phyloP scores from a whole-genome alignment of 805 yeast species.

The Ogataea chonburiensis region DNA sequence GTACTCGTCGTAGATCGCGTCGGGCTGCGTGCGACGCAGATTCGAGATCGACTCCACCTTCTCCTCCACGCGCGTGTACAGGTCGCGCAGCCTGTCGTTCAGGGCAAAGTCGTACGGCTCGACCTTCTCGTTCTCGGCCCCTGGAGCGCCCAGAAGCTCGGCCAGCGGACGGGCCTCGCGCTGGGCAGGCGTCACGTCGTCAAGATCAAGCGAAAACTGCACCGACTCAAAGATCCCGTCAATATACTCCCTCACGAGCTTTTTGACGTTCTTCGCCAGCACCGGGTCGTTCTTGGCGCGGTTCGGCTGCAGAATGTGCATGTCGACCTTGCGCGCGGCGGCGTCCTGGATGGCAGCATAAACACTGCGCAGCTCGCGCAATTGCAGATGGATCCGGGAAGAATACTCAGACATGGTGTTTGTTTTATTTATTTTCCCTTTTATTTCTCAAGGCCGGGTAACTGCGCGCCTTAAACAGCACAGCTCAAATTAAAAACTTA shows the following conservation, averaged over 20 bases:
- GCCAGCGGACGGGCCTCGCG: constrained; percentile 6
- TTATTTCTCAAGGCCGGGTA: constrained; percentile 7
- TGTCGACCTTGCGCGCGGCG: constrained; percentile 44
- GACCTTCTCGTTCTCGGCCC: constrained; percentile 36
- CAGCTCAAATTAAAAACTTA: constrained; percentile 5
- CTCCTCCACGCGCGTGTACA: constrained; percentile 60
- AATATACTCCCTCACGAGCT: constrained; percentile 45
- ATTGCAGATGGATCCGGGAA: constrained; percentile 44
- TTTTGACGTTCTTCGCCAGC: constrained; percentile 39
- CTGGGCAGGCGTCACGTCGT: constrained; percentile 42
- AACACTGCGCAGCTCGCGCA: constrained; percentile 52
- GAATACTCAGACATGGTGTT: constrained; percentile 31
- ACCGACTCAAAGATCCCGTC: constrained; percentile 57
- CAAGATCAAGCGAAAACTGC: constrained; percentile 54
- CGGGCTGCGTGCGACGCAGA: constrained; percentile 54
- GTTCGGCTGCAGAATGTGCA: constrained; percentile 16
- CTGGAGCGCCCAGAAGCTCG: constrained; percentile 18
- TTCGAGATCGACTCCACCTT: constrained; percentile 57
- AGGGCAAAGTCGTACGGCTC: constrained; percentile 72
- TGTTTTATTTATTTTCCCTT: constrained; percentile 5
- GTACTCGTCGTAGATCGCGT: constrained; percentile 37
- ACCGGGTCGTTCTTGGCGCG: constrained; percentile 13
- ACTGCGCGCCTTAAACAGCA: constrained; percentile 5
- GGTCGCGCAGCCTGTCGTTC: constrained; percentile 55
- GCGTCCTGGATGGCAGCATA: constrained; percentile 43